These are phyloP conservation scores for Rhynchospora breviuscula DNA, from an alignment of 176 grass and related monocot genomes.

Conservation along the genomic window DNA sequence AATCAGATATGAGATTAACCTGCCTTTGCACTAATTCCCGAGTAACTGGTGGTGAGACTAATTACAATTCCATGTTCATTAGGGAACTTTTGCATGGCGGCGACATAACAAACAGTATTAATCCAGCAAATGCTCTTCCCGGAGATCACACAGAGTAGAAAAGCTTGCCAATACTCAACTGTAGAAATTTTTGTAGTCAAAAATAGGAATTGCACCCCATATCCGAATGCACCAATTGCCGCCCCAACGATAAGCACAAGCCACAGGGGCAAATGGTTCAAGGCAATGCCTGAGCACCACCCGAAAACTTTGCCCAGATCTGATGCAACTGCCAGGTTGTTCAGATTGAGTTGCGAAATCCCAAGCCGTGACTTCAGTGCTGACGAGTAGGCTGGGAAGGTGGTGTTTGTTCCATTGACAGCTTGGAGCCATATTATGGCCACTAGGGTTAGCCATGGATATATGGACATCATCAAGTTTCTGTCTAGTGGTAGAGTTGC, in stretches of 20 bases:
- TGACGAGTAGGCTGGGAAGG: slow-evolving; percentile 24
- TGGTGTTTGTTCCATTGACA: slow-evolving; percentile 19
- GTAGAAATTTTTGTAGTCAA: background rate
- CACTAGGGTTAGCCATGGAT: slow-evolving; percentile 23
- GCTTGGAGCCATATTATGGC: slow-evolving; percentile 31
- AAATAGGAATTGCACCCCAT: background rate
- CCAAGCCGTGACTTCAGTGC: slow-evolving; percentile 16
- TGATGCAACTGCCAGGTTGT: slow-evolving; percentile 28
- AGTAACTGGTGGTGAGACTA: background rate
- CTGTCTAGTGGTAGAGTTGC: background rate
- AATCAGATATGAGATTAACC: background rate
- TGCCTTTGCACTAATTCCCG: background rate
- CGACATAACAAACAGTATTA: background rate
- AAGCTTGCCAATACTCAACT: background rate
- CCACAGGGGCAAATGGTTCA: background rate
- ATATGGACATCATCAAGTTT: background rate
- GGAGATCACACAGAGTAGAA: background rate
- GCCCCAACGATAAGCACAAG: background rate
- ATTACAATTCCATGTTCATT: background rate
- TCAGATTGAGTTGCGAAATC: slow-evolving; percentile 28
- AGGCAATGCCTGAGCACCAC: background rate
- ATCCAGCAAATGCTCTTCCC: background rate
- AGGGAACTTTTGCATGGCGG: background rate
- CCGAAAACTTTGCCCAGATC: slow-evolving; percentile 33
- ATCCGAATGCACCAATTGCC: background rate